Evolutionary conservation across 129 eudicot species (phyloP).

Genomic region (Artemisia argyi): DNA sequence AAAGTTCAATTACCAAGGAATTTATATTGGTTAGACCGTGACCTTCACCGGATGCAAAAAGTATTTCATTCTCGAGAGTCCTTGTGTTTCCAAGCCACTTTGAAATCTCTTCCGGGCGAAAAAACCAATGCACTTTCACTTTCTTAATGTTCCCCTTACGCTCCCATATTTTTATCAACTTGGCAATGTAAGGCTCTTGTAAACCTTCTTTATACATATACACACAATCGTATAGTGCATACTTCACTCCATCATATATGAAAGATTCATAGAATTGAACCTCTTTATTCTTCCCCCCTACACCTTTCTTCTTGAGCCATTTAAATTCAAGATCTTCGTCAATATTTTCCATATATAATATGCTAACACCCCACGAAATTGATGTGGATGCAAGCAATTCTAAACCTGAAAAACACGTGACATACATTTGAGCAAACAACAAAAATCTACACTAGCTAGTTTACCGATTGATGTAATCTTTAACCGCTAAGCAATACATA

Average conservation of each 20-base stretch:
- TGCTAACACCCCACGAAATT: slow-evolving; percentile 26
- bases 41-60: slow-evolving; percentile 79
- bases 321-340: slow-evolving; percentile 44
- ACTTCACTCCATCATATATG: slow-evolving; percentile 62
- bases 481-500: no score
- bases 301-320: slow-evolving; percentile 68
- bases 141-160: slow-evolving; percentile 38
- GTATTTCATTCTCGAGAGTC: slow-evolving; percentile 58
- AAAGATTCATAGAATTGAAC: slow-evolving; percentile 71
- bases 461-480: no score
- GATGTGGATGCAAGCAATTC: background rate
- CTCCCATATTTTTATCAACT: slow-evolving; percentile 75
- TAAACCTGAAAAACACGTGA: no score
- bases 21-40: slow-evolving; percentile 60
- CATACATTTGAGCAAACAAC: no score
- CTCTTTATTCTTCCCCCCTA: slow-evolving; percentile 51
- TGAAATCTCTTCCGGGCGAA: slow-evolving; percentile 54
- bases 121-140: slow-evolving; percentile 84
- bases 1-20: slow-evolving; percentile 56
- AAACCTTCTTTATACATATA: slow-evolving; percentile 59
- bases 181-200: slow-evolving; percentile 58
- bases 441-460: no score
- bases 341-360: slow-evolving; percentile 31
- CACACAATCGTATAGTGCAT: slow-evolving; percentile 64
- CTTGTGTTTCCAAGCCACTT: slow-evolving; percentile 42